Evolutionary conservation across 2,329 filamentous ascomycete genomes (phyloP).

Genomic region (Colletotrichum lini): DNA sequence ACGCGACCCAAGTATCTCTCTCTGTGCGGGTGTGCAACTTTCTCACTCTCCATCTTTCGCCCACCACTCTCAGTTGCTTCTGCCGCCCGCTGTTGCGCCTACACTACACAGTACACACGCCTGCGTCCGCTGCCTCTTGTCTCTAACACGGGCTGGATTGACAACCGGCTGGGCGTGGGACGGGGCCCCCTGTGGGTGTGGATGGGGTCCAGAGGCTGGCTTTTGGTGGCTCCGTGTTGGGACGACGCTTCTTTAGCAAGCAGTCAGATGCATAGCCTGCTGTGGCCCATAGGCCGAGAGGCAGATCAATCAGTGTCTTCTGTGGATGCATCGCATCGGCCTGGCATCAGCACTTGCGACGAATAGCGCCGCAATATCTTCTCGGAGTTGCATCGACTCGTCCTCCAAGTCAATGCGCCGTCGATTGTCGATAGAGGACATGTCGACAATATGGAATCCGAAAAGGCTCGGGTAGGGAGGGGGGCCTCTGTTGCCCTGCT

Average conservation of each 20-base stretch:
- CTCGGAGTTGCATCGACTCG: constrained; percentile 18
- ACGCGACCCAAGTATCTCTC: constrained; percentile 27
- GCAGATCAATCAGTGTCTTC: constrained; percentile 20
- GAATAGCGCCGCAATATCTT: constrained; percentile 34
- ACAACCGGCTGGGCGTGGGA: constrained; percentile 22
- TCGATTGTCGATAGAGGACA: not conserved
- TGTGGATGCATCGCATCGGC: constrained; percentile 31
- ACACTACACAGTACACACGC: not conserved
- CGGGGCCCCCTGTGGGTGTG: constrained; percentile 24
- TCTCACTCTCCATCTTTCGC: constrained; percentile 4
- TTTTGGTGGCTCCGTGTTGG: constrained; percentile 40
- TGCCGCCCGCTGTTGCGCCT: constrained; percentile 22
- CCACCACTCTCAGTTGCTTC: constrained; percentile 28
- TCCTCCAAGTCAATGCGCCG: constrained; percentile 14
- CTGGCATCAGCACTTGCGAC: constrained; percentile 41
- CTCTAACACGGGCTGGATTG: constrained; percentile 34
- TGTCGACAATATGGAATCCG: not conserved
- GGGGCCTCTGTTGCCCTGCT: constrained; percentile 31
- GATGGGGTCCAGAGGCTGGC: constrained; percentile 38
- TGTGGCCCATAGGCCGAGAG: not conserved
- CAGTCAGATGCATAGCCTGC: constrained; percentile 18
- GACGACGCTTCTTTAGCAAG: constrained; percentile 42
- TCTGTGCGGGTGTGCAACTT: not conserved
- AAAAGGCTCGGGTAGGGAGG: constrained; percentile 19
- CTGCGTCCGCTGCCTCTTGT: constrained; percentile 38